These are phyloP conservation scores for Xerocomus cyaneibrunnescens DNA, from an alignment of 1,284 basidiomycete genomes.

Conservation along the genomic window DNA sequence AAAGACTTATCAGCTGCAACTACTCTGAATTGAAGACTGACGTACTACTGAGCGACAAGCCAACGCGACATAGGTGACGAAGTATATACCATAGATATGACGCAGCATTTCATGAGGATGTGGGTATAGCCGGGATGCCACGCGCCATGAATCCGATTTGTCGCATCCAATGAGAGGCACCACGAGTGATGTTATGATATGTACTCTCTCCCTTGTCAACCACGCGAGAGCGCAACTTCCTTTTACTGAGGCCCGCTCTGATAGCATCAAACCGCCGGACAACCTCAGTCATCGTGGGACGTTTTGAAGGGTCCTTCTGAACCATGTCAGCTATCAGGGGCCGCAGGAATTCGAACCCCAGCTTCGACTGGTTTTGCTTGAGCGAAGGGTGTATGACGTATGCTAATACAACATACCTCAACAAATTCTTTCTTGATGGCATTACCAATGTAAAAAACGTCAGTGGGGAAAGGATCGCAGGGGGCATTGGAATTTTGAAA, in stretches of 20 bases:
- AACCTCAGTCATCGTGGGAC: constrained; percentile 23
- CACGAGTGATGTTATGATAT: neutral
- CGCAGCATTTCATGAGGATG: too few relatives aligned
- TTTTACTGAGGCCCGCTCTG: neutral
- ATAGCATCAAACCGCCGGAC: constrained; percentile 8
- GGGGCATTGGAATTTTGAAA: constrained; percentile 18
- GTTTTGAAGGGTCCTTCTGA: constrained; percentile 20
- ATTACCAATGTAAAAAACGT: constrained; percentile 41
- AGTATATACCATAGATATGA: too few relatives aligned
- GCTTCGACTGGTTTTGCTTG: neutral
- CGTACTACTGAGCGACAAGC: too few relatives aligned
- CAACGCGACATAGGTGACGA: too few relatives aligned
- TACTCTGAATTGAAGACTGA: too few relatives aligned
- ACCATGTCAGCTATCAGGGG: constrained; percentile 20
- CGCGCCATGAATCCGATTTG: constrained; percentile 7
- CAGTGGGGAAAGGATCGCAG: constrained; percentile 38
- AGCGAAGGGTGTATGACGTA: neutral
- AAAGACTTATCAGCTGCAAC: too few relatives aligned
- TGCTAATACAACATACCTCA: constrained; percentile 18
- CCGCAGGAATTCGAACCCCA: constrained; percentile 17
- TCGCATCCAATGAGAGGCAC: constrained; percentile 18
- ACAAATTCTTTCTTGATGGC: constrained; percentile 30
- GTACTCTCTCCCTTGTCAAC: constrained; percentile 5
- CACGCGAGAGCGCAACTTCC: constrained; percentile 25
- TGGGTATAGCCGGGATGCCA: constrained; percentile 16